Evolutionary conservation across 2,329 filamentous ascomycete genomes (phyloP).

Genomic region (Scolecobasidium constrictum): DNA sequence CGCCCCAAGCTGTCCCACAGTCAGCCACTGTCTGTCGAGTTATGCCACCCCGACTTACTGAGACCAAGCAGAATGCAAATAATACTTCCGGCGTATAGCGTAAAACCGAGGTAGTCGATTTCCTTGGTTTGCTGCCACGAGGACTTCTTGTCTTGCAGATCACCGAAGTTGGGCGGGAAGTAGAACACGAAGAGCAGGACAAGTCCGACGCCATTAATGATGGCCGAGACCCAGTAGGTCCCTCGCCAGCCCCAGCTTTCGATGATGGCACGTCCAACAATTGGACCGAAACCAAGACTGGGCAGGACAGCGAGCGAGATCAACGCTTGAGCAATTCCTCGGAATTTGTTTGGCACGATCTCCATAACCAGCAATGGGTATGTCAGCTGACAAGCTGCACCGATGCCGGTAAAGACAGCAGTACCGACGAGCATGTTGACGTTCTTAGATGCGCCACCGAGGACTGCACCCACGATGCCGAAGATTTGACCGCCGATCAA

Average conservation of each 20-base stretch:
- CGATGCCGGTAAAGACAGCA: conserved; percentile 27
- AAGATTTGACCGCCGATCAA: conserved; percentile 23
- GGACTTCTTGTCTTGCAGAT: conserved; percentile 31
- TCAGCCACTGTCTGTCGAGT: too few species aligned
- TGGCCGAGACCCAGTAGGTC: conserved; percentile 38
- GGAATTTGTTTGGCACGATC: conserved; percentile 32
- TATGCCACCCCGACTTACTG: too few species aligned
- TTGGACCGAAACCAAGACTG: conserved; percentile 30
- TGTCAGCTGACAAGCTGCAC: conserved; percentile 31
- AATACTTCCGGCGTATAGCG: conserved; percentile 35
- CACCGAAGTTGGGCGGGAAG: conserved; percentile 31
- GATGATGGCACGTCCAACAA: conserved; percentile 36
- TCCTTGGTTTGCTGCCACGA: conserved; percentile 28
- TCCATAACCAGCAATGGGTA: conserved; percentile 32
- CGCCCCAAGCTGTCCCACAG: conserved; percentile 34
- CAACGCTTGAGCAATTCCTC: conserved; percentile 17
- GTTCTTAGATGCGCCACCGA: conserved; percentile 24
- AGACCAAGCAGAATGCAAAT: conserved; percentile 36
- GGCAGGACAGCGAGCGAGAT: conserved; percentile 16
- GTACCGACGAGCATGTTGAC: conserved; percentile 27
- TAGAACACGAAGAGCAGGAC: conserved; percentile 35
- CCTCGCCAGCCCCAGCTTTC: conserved; percentile 36
- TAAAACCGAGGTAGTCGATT: conserved; percentile 37
- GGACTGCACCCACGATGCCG: conserved; percentile 26
- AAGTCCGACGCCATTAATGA: conserved; percentile 28